Conservation (phyloP, 768 basidiomycete genomes). For the Suillus weaverae region DNA sequence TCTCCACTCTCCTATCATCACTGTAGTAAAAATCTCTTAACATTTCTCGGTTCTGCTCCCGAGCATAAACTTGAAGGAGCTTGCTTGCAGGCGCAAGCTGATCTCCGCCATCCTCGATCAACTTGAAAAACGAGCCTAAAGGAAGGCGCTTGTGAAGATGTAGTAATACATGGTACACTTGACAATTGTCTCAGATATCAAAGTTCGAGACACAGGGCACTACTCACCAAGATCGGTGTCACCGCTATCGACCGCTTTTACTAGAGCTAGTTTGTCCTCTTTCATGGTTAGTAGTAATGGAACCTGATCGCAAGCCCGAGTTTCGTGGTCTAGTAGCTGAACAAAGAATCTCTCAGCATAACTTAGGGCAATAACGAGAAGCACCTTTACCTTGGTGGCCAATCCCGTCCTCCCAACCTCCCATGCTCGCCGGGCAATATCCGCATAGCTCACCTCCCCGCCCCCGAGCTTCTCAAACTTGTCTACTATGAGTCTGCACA, state of each 20-base stretch:
- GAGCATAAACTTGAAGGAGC: conserved; percentile 85
- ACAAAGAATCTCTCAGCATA: conserved; percentile 4
- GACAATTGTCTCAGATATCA: conserved; percentile 3
- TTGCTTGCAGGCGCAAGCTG: conserved; percentile 71
- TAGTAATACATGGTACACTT: conserved; percentile 93
- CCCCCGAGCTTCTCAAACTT: conserved; percentile 86
- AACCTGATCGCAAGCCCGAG: conserved; percentile 87
- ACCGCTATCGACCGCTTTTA: conserved; percentile 91
- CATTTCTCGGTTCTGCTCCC: conserved; percentile 89
- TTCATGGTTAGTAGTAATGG: conserved; percentile 93
- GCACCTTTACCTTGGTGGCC: conserved; percentile 70
- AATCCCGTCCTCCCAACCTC: conserved; percentile 76
- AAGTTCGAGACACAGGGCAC: not conserved
- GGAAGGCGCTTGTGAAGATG: conserved; percentile 81
- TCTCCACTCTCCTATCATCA: conserved; percentile 92
- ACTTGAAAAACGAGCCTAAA: conserved; percentile 89
- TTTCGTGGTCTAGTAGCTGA: conserved; percentile 89
- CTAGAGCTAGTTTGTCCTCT: conserved; percentile 83
- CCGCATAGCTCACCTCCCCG: conserved; percentile 85
- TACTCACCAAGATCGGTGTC: conserved; percentile 88
- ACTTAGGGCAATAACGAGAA: not conserved
- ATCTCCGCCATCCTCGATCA: conserved; percentile 89
- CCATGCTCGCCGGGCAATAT: conserved; percentile 94
- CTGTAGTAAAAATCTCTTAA: conserved; percentile 96
- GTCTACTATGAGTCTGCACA: conserved; percentile 82